phyloP scores from a whole-genome alignment of 2,329 filamentous ascomycete species.

The Aureobasidium namibiae region DNA sequence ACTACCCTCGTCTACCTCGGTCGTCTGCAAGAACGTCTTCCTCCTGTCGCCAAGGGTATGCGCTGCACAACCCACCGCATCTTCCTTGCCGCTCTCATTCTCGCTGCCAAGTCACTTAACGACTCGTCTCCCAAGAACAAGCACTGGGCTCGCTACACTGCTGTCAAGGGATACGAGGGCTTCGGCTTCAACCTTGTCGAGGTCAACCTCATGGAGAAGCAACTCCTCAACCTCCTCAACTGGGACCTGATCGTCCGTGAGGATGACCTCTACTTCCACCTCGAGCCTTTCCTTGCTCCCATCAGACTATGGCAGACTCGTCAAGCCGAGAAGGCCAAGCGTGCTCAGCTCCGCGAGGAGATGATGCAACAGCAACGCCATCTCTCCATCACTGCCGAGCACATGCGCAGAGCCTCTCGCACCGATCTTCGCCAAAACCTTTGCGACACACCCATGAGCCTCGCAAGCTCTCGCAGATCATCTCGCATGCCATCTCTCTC shows the following conservation, averaged over 20 bases:
- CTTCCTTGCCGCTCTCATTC: conserved; percentile 80
- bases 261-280: conserved; percentile 76
- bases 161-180: conserved; percentile 60
- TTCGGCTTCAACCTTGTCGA: conserved; percentile 93
- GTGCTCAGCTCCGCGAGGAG: conserved; percentile 36
- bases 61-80: conserved; percentile 95
- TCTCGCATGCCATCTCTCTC: conserved; percentile 44
- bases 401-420: conserved; percentile 23
- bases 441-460: conserved; percentile 30
- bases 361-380: conserved; percentile 26
- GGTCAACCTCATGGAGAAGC: conserved; percentile 99
- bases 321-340: conserved; percentile 45
- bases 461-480: conserved; percentile 17
- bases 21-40: conserved; percentile 73
- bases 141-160: conserved; percentile 95
- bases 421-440: conserved; percentile 23
- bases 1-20: conserved; percentile 89
- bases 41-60: conserved; percentile 91
- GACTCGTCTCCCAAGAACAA: conserved; percentile 99
- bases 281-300: conserved; percentile 81
- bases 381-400: conserved; percentile 31
- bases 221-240: conserved; percentile 86
- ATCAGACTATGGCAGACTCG: conserved; percentile 57
- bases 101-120: conserved; percentile 93
- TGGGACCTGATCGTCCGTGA: conserved; percentile 86